These are phyloP conservation scores for Solanum peruvianum DNA, from an alignment of 257 asterid species.

Conservation along the genomic window DNA sequence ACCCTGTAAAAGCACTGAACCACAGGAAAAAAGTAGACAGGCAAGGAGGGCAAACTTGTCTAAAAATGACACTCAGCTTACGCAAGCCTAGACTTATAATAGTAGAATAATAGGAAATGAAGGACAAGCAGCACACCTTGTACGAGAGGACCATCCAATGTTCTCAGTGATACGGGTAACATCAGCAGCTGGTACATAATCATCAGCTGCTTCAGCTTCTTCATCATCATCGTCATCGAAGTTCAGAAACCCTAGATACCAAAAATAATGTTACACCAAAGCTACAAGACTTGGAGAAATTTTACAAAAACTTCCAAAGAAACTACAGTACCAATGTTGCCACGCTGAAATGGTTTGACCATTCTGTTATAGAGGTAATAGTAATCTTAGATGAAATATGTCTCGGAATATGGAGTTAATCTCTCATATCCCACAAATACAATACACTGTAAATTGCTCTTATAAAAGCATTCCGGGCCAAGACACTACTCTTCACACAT, in stretches of 20 bases:
- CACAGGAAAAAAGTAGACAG: background rate
- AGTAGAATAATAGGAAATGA: background rate
- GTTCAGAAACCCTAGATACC: conserved; percentile 68
- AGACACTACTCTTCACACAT: background rate
- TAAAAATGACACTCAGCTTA: background rate
- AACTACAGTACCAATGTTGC: background rate
- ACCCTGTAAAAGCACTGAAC: background rate
- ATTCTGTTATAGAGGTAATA: background rate
- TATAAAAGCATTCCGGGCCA: background rate
- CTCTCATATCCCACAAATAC: background rate
- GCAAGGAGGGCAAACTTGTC: background rate
- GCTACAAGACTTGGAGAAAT: background rate
- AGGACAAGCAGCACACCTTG: conserved; percentile 41
- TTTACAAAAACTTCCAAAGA: background rate
- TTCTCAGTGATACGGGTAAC: conserved; percentile 53
- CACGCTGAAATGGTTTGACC: background rate
- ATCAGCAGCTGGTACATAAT: conserved; percentile 42
- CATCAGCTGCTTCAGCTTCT: conserved; percentile 57
- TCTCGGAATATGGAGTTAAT: background rate
- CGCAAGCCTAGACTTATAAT: background rate
- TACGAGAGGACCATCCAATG: conserved; percentile 99
- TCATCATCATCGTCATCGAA: conserved; percentile 82
- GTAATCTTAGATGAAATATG: background rate
- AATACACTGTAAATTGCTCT: background rate
- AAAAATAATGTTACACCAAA: conserved; percentile 5